phyloP scores from a whole-genome alignment of 2,329 filamentous ascomycete genomes.

The Diaporthe ilicicola region DNA sequence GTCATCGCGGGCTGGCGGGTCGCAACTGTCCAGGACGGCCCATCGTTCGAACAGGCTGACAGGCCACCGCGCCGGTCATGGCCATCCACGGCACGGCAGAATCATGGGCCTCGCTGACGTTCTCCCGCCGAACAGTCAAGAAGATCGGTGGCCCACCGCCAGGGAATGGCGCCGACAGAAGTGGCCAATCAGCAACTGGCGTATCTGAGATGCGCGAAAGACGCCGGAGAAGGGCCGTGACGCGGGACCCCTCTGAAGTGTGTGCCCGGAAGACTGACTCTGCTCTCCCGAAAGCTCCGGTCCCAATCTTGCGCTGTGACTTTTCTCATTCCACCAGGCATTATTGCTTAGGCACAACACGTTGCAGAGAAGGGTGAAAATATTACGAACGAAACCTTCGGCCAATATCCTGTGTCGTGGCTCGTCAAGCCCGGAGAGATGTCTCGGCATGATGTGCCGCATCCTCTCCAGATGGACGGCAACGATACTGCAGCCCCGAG shows the following conservation, averaged over 20 bases:
- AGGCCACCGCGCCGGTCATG: conserved; percentile 13
- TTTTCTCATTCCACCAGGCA: background rate
- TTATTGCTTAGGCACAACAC: background rate
- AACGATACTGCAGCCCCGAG: background rate
- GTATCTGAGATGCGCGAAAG: conserved; percentile 23
- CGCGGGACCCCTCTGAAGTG: conserved; percentile 12
- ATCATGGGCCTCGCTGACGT: background rate
- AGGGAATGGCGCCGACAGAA: conserved; percentile 14
- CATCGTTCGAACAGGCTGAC: conserved; percentile 1
- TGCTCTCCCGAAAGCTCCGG: conserved; percentile 28
- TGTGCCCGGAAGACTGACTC: conserved; percentile 16
- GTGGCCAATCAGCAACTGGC: conserved; percentile 28
- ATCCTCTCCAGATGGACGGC: background rate
- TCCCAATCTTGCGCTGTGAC: background rate
- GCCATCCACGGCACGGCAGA: conserved; percentile 10
- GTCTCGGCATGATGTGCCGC: background rate
- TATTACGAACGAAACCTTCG: background rate
- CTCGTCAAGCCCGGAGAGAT: background rate
- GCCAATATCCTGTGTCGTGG: background rate
- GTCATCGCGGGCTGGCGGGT: background rate
- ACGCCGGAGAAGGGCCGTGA: conserved; percentile 34
- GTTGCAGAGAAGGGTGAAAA: background rate
- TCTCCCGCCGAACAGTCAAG: conserved; percentile 5
- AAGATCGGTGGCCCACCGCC: background rate
- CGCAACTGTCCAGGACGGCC: background rate